Base-by-base conservation (phyloP, 2,329 filamentous ascomycete genomes). In the Conoideocrella luteorostrata region DNA sequence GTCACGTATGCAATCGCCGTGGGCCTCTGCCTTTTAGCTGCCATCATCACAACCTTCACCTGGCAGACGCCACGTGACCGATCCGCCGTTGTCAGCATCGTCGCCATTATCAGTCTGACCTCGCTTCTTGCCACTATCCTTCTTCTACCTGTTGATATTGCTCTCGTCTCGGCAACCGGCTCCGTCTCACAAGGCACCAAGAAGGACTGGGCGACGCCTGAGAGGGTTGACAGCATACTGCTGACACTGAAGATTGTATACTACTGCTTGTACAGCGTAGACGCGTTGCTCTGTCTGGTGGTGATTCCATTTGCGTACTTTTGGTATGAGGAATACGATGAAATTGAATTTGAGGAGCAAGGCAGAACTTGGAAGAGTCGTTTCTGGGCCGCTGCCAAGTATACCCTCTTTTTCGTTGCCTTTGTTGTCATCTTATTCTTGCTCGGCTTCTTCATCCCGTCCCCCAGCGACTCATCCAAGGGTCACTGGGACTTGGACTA, bases 241-340 rank as follows among this genome's bases (percentile, higher is more conserved):
- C 74, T 80, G 50, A 88, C 87, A 0, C 74, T 98, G 51, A 87
- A 87, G 62, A 77, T 94, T 46, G 85, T 95, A 45, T 98, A 98
- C 69, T 97, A 97, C 65, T 75, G 82, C 1, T 75, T 98, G 1
- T 98, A 97, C 69, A 93, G 87, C 55, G 71, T 96, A 52, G 93
- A 98, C 63, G 87, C 89, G 1, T 62, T 96, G 5, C 78, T 98
- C 10, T 98, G 93, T 59, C 72, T 98, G 36, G 63, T 97, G 15
- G 78, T 95, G 35, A 85, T 97, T 17, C 93, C 93, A 0, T 98
- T 98, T 60, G 85, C 90, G 38, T 98, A 98, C 70, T 98, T 98
- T 63, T 96, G 86, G 81, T 93, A 95, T 58, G 93, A 98, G 63
- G 93, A 97, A 64, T 95, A 95, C 52, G 91, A 96, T 57, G 89